A percentile compares a stretch with the other conserved stretches of the same genome.
Conservation (phyloP, 1,284 basidiomycete species). For the Malassezia dermatis region DNA sequence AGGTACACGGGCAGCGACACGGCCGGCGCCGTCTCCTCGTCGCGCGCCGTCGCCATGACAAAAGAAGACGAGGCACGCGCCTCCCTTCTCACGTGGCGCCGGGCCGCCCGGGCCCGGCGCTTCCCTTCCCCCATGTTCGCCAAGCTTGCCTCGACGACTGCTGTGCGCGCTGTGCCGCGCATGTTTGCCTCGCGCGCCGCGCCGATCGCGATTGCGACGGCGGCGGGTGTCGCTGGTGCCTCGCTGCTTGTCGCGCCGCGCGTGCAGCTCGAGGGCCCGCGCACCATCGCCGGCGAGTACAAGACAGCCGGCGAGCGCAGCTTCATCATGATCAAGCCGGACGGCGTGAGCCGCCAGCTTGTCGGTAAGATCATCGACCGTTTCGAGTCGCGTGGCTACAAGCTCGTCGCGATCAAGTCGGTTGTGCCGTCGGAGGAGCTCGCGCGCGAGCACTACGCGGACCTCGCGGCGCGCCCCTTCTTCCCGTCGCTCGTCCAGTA, state of each 20-base stretch:
- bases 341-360: slow-evolving; percentile 44
- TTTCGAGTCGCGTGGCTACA: slow-evolving; percentile 44
- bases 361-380: slow-evolving; percentile 45
- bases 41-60: slow-evolving; percentile 1
- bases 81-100: background rate
- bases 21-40: slow-evolving; percentile 19
- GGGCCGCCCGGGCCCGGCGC: background rate
- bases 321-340: slow-evolving; percentile 49
- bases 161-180: slow-evolving; percentile 23
- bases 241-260: slow-evolving; percentile 21
- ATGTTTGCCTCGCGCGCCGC: slow-evolving; percentile 27
- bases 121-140: slow-evolving; percentile 10
- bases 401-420: slow-evolving; percentile 44
- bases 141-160: slow-evolving; percentile 6
- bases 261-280: slow-evolving; percentile 47
- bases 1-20: slow-evolving; percentile 44
- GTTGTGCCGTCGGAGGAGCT: slow-evolving; percentile 39
- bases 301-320: slow-evolving; percentile 50
- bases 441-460: slow-evolving; percentile 38
- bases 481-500: slow-evolving; percentile 33
- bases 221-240: slow-evolving; percentile 24
- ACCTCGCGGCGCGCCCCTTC: slow-evolving; percentile 38
- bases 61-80: background rate
- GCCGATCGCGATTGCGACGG: slow-evolving; percentile 18
- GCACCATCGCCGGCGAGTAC: slow-evolving; percentile 51